phyloP scores from a whole-genome alignment of 805 yeast species.

The Metschnikowia aberdeeniae region DNA sequence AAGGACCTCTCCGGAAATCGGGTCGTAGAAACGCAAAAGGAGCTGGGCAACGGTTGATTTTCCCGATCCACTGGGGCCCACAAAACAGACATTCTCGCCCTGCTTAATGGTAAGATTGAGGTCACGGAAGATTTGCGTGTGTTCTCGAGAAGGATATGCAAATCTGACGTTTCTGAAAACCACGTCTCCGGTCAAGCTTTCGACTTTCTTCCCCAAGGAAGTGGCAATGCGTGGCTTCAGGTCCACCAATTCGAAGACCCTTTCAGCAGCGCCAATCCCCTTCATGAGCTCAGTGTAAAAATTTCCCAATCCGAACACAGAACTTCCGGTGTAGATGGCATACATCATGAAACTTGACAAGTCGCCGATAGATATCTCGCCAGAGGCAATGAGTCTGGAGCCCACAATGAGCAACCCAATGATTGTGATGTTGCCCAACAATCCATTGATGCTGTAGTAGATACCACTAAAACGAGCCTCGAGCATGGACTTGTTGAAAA shows the following conservation, averaged over 20 bases:
- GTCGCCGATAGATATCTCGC: conserved; percentile 81
- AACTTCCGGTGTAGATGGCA: conserved; percentile 90
- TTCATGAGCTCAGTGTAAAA: conserved; percentile 94
- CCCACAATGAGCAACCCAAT: conserved; percentile 78
- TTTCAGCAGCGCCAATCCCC: conserved; percentile 92
- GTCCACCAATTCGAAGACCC: conserved; percentile 83
- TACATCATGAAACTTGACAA: conserved; percentile 92
- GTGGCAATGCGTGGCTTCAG: conserved; percentile 70
- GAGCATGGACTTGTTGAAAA: conserved; percentile 61
- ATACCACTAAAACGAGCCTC: conserved; percentile 79
- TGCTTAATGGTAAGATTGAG: conserved; percentile 59
- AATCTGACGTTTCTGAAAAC: conserved; percentile 62
- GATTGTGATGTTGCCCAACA: conserved; percentile 77
- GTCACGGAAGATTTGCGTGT: conserved; percentile 58
- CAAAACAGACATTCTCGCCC: conserved; percentile 89
- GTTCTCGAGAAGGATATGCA: conserved; percentile 80
- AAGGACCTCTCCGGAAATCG: conserved; percentile 55
- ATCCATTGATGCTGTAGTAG: conserved; percentile 74
- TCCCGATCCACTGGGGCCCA: conserved; percentile 97
- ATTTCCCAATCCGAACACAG: conserved; percentile 84
- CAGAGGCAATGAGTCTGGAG: conserved; percentile 71
- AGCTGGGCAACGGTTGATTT: conserved; percentile 84
- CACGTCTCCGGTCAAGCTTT: conserved; percentile 50
- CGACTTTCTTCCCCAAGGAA: conserved; percentile 51
- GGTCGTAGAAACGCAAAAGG: conserved; percentile 80